Base-by-base conservation (phyloP, 495 filamentous ascomycete species). In the Tuber melanosporum region DNA sequence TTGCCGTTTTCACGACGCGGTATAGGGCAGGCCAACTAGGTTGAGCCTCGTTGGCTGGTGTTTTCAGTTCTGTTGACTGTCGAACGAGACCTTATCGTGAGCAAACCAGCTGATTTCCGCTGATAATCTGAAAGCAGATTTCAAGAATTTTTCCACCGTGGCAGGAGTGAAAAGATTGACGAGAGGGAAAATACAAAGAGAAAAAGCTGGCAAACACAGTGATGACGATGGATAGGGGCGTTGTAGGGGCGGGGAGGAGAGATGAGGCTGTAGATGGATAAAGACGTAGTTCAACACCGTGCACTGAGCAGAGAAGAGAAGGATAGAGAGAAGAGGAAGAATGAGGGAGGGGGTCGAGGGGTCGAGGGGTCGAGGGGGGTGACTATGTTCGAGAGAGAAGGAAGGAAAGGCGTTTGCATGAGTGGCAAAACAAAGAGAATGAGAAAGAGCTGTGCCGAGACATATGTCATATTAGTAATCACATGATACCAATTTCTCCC, bases 391-490 rank as follows among this genome's bases (percentile, higher is more conserved):
- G 45, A 47, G 47, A n/a, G 20, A 22, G 47, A 22, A 9, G 22
- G 47, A n/a, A 52, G 47, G 20, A 52, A 52, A 52, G 45, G 45
- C 17, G 45, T 46, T 46, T 46, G 14, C 12, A 14, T 46, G 45
- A 46, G 47, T 52, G 20, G 20, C 47, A 45, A 45, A 45, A 45
- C 44, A 45, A 99, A 15, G 12, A 15, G 44, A 45, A 45, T 45
- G 44, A 17, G 44, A 45, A 45, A 1, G 44, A 45, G 1, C 44
- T 17, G 12, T 45, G 14, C 44, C 44, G 17, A 45, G 44, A 45
- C 44, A 45, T 45, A 17, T 45, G 12, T 45, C 3, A 12, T 45
- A 45, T 45, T 15, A 15, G 44, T 45, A 45, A 45, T 45, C 44
- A 45, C 44, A 45, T 45, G 44, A 45, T 15, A 45, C 44, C 44